A percentile compares a stretch with the other conserved stretches of the same genome.
Evolutionary conservation across 306 rosid genomes (phyloP).

Genomic region (Acacia confusa): DNA sequence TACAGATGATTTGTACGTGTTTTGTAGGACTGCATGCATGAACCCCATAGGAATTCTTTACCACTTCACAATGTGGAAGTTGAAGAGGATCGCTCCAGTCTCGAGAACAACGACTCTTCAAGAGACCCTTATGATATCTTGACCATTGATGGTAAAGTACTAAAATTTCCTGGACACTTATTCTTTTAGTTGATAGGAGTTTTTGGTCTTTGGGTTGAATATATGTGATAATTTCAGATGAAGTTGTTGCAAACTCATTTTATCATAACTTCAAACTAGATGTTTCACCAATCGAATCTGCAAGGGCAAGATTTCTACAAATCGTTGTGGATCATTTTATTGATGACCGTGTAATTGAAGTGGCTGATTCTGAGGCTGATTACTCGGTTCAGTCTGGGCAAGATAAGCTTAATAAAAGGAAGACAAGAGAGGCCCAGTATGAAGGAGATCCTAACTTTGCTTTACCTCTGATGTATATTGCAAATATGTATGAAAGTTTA

Average conservation of each 20-base stretch:
- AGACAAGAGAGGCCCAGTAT: constrained; percentile 64
- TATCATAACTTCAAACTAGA: constrained; percentile 51
- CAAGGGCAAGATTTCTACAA: constrained; percentile 81
- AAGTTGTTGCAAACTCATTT: constrained; percentile 28
- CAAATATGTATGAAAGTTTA: constrained; percentile 86
- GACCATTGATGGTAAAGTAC: constrained; percentile 61
- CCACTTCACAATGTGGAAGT: constrained; percentile 73
- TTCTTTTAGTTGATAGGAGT: background rate
- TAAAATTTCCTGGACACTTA: background rate
- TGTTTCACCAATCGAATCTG: constrained; percentile 79
- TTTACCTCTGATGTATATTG: constrained; percentile 93
- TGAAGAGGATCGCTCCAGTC: constrained; percentile 80
- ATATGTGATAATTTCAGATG: background rate
- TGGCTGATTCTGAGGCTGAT: constrained; percentile 65
- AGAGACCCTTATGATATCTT: constrained; percentile 55
- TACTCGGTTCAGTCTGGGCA: constrained; percentile 53
- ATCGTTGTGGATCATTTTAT: constrained; percentile 85
- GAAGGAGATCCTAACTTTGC: constrained; percentile 81
- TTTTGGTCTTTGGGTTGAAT: background rate
- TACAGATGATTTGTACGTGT: background rate
- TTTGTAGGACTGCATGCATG: constrained; percentile 72
- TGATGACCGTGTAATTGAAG: constrained; percentile 54
- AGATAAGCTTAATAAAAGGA: constrained; percentile 80
- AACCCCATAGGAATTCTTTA: constrained; percentile 59
- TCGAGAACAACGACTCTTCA: constrained; percentile 67